Conservation (phyloP, 2,329 filamentous ascomycete species). For the Ampelomyces quisqualis region DNA sequence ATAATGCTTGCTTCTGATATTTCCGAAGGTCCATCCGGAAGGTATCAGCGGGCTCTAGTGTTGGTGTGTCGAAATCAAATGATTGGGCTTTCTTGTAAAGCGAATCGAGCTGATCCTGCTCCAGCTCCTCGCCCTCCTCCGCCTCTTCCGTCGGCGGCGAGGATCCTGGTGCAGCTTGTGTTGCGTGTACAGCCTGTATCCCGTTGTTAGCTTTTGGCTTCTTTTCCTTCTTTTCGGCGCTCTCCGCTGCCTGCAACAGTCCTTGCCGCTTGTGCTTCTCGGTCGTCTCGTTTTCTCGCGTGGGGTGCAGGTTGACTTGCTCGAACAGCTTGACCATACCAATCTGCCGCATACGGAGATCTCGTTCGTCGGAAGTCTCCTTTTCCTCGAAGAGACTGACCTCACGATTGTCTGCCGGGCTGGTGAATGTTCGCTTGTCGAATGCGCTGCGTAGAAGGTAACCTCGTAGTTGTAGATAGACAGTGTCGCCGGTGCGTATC, state of each 20-base stretch:
- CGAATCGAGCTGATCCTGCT: constrained; percentile 91
- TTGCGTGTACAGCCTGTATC: constrained; percentile 47
- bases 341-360: constrained; percentile 79
- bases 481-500: constrained; percentile 84
- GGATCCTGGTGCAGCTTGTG: constrained; percentile 45
- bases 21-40: constrained; percentile 83
- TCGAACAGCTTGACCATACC: constrained; percentile 85
- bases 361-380: constrained; percentile 82
- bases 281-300: constrained; percentile 69
- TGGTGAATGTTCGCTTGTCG: constrained; percentile 60
- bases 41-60: constrained; percentile 76
- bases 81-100: constrained; percentile 95
- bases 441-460: constrained; percentile 76
- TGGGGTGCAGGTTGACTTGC: constrained; percentile 80
- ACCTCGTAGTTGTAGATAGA: constrained; percentile 85
- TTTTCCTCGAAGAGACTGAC: constrained; percentile 78
- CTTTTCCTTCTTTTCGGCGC: constrained; percentile 69
- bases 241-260: constrained; percentile 81
- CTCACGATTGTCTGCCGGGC: constrained; percentile 68
- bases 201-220: constrained; percentile 52
- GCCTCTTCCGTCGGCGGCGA: constrained; percentile 63
- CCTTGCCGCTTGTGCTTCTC: constrained; percentile 80
- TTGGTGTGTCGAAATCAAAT: constrained; percentile 90
- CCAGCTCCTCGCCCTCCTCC: constrained; percentile 86
- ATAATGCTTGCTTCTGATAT: constrained; percentile 91